Conservation (phyloP, 129 eudicot species). For the Arctium minus region DNA sequence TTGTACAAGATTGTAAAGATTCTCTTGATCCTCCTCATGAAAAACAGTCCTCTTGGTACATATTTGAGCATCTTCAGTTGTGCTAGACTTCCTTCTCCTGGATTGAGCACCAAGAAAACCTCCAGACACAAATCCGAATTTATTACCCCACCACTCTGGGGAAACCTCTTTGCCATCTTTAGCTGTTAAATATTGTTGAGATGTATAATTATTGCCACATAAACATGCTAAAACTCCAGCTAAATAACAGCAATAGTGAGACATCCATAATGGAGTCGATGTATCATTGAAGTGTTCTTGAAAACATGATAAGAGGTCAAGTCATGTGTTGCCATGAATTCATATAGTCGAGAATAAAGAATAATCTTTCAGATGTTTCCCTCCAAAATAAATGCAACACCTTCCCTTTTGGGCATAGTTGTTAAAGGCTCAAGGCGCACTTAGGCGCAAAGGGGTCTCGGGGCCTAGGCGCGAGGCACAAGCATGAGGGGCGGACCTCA, state of each 20-base stretch:
- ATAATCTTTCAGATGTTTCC: too few species aligned
- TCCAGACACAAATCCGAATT: constrained; percentile 74
- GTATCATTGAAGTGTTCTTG: too few species aligned
- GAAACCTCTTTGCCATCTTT: constrained; percentile 28
- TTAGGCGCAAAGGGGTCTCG: too few species aligned
- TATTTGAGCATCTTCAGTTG: constrained; percentile 22
- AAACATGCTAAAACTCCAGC: not conserved
- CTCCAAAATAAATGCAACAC: too few species aligned
- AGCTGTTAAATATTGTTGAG: constrained; percentile 13
- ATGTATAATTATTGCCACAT: not conserved
- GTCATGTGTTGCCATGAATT: too few species aligned
- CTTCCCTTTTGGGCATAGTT: too few species aligned
- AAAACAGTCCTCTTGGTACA: constrained; percentile 51
- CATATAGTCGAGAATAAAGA: too few species aligned
- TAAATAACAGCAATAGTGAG: not conserved
- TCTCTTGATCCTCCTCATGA: constrained; percentile 88
- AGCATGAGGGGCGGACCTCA: too few species aligned
- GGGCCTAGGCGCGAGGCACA: too few species aligned
- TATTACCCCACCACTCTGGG: constrained; percentile 93
- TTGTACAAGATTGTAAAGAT: constrained; percentile 85
- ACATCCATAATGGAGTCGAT: not conserved
- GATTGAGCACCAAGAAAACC: constrained; percentile 83
- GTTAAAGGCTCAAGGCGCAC: too few species aligned
- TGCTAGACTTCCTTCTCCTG: constrained; percentile 44
- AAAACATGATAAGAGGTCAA: too few species aligned